Evolutionary conservation across 176 grass and related monocot genomes (phyloP), one percentile per base, ranked within the genome.

Genomic region (Urochloa ruziziensis): DNA sequence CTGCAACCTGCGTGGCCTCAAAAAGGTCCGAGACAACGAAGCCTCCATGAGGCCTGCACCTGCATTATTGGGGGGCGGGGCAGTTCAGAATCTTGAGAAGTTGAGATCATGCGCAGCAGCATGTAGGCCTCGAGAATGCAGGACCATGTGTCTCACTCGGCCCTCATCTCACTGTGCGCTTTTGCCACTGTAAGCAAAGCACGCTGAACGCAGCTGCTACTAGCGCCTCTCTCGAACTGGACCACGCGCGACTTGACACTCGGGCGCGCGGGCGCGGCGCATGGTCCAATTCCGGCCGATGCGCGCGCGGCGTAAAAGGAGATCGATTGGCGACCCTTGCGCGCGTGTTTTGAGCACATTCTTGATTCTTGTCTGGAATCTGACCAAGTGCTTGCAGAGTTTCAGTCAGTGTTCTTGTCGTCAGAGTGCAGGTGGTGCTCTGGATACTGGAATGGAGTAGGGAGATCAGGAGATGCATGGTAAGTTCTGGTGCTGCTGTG

Each of bases 111-210:
- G 79, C 63, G 67, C 72, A 30, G 67, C 72, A 30, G 30, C 52
- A 32, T 70, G 60, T 83, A 83, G 46, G 27, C 6, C 39, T 40
- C 39, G 48, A 46, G 32, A 30, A 9, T 23, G 53, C 53, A 53
- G 80, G 73, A 71, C 73, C 86, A 83, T 78, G 62, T 24, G 77
- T 77, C 77, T n/a, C 18, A 2, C 77, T n/a, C 18, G 3, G 52
- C n/a, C 64, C 33, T 29, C 33, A 66, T 75, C 46, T 35, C 36
- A 28, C 17, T 67, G 60, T 56, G 16, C 30, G 30, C 65, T 83
- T 88, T 83, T 88, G 64, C 65, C 73, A 33, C 65, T 70, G 33
- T 32, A 59, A 72, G 73, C 54, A 83, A 70, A 82, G 79, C 24
- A 37, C 28, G 77, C 17, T 33, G 42, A 54, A 75, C 36, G 24